Evolutionary conservation across 2,329 filamentous ascomycete species (phyloP).

Genomic region (Hypoxylon sp.): DNA sequence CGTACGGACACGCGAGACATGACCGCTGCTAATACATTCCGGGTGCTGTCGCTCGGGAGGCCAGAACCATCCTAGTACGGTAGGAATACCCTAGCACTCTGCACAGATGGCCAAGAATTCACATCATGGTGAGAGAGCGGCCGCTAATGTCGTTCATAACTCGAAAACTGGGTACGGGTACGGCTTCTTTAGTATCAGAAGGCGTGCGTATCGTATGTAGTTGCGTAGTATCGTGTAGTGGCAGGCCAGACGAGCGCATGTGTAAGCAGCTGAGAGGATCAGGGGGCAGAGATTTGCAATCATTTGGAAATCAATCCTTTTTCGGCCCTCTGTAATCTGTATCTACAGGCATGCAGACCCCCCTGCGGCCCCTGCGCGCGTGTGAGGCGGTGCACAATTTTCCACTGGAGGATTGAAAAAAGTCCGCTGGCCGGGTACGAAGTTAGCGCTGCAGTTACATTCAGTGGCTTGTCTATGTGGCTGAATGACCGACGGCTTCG

Average conservation of each 20-base stretch:
- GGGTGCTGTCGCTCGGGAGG: slow-evolving; percentile 2
- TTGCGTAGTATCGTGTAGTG: neutral
- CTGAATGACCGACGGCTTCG: slow-evolving; percentile 8
- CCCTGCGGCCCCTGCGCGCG: slow-evolving; percentile 3
- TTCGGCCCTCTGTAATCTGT: too few relatives aligned
- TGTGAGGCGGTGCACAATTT: slow-evolving; percentile 23
- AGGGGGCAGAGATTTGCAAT: slow-evolving; percentile 35
- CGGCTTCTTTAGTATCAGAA: neutral
- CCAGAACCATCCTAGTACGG: slow-evolving; percentile 30
- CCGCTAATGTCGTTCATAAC: neutral
- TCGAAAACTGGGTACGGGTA: slow-evolving; percentile 2
- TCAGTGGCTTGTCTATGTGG: slow-evolving; percentile 17
- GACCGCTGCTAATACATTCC: slow-evolving; percentile 19
- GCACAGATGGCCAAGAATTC: slow-evolving; percentile 12
- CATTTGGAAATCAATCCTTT: slow-evolving; percentile 32
- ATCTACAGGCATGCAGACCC: too few relatives aligned
- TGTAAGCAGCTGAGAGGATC: slow-evolving; percentile 25
- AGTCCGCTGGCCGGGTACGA: too few relatives aligned
- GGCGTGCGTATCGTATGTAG: too few relatives aligned
- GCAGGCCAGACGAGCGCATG: slow-evolving; percentile 4
- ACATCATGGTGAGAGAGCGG: slow-evolving; percentile 16
- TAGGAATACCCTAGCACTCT: slow-evolving; percentile 16
- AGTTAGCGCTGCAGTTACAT: neutral
- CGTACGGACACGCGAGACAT: slow-evolving; percentile 38
- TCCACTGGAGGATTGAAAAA: neutral